These are phyloP conservation scores for Guillardia theta DNA, from an alignment of 78 protist genomes.

Conservation along the genomic window DNA sequence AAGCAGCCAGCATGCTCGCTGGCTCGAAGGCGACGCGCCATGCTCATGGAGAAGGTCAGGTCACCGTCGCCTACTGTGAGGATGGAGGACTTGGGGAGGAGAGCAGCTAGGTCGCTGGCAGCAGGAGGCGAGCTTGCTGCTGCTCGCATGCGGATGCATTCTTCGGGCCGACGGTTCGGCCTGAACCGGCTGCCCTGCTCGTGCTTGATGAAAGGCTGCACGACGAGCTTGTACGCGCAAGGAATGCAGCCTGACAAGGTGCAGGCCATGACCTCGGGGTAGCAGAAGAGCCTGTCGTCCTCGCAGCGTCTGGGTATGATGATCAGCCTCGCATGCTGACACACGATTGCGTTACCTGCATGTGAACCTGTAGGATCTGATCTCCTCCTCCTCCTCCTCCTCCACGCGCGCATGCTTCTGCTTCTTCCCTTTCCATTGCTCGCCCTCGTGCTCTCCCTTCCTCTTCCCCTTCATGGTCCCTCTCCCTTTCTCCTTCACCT, in stretches of 20 bases:
- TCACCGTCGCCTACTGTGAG: conserved; percentile 13
- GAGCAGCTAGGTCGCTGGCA: background rate
- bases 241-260: background rate
- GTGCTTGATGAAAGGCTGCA: no score
- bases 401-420: no score
- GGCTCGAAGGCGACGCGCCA: background rate
- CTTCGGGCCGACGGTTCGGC: conserved; percentile 14
- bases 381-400: no score
- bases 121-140: background rate
- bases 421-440: no score
- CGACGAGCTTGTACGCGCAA: background rate
- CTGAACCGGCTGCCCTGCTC: background rate
- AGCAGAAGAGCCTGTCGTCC: background rate
- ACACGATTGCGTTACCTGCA: no score
- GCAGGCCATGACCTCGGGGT: background rate
- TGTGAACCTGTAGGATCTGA: no score
- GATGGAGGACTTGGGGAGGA: background rate
- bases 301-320: no score
- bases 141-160: conserved; percentile 6
- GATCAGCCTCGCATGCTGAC: no score
- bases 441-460: no score
- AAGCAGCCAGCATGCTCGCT: background rate
- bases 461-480: no score
- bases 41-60: background rate
- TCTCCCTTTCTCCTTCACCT: no score